phyloP scores from a whole-genome alignment of 2,329 filamentous ascomycete species.

The Beauveria sp. region DNA sequence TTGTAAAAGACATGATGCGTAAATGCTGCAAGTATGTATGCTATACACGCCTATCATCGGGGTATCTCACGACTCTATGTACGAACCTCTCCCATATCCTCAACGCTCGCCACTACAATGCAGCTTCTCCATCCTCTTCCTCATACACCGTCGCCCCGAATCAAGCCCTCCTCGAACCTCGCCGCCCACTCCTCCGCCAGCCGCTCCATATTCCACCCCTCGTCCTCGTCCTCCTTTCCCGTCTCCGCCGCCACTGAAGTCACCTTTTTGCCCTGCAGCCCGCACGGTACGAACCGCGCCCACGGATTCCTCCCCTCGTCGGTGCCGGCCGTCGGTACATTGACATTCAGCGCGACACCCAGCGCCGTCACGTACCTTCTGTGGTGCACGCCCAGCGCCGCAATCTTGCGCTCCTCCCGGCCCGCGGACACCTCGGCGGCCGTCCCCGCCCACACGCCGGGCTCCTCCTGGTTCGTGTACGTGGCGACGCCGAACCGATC shows the following conservation, averaged over 20 bases:
- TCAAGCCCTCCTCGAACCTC: constrained; percentile 27
- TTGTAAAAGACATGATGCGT: not conserved
- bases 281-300: constrained; percentile 80
- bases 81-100: not conserved
- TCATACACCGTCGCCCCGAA: not conserved
- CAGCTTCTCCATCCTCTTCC: not conserved
- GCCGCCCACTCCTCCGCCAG: constrained; percentile 26
- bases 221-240: constrained; percentile 12
- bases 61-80: constrained; percentile 1
- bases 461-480: constrained; percentile 59
- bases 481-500: constrained; percentile 50
- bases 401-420: constrained; percentile 62
- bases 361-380: constrained; percentile 75
- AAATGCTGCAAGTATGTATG: constrained; percentile 1
- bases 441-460: constrained; percentile 70
- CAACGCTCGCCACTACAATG: not conserved
- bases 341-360: constrained; percentile 75
- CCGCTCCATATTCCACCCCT: constrained; percentile 20
- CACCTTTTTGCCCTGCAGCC: constrained; percentile 68
- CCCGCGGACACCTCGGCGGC: not conserved
- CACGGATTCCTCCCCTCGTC: constrained; percentile 39
- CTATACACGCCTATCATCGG: not conserved
- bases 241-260: constrained; percentile 62
- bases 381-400: constrained; percentile 86
- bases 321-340: constrained; percentile 42